phyloP scores from a whole-genome alignment of 306 rosid species.

The Cucurbita pepo region DNA sequence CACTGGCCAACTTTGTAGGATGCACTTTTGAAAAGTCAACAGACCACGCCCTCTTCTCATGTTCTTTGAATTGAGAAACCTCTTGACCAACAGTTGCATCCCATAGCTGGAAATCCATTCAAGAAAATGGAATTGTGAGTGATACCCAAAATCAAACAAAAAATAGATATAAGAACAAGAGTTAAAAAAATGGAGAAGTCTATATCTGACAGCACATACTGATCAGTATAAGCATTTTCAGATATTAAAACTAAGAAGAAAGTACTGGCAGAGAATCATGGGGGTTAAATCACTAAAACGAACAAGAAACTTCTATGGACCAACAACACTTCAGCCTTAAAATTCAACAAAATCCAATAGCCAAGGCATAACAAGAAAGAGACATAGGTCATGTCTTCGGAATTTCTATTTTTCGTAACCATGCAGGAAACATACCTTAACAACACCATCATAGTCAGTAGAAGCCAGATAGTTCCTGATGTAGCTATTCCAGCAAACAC shows the following conservation, averaged over 20 bases:
- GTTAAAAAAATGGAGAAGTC: background rate
- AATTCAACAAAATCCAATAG: background rate
- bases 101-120: slow-evolving; percentile 60
- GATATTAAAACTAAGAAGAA: background rate
- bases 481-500: slow-evolving; percentile 93
- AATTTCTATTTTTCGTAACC: background rate
- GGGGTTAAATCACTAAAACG: background rate
- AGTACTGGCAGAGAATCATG: background rate
- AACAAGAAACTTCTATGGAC: background rate
- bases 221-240: background rate
- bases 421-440: slow-evolving; percentile 49
- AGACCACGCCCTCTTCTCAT: slow-evolving; percentile 85
- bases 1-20: slow-evolving; percentile 93
- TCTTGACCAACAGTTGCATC: slow-evolving; percentile 82
- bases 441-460: slow-evolving; percentile 74
- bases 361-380: background rate
- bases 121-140: slow-evolving; percentile 15
- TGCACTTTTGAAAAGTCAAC: slow-evolving; percentile 69
- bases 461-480: slow-evolving; percentile 88
- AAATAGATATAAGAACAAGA: background rate
- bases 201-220: background rate
- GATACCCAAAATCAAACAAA: background rate
- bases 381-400: background rate
- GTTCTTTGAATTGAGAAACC: slow-evolving; percentile 58
- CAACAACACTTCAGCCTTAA: background rate